Conservation (phyloP, 768 basidiomycete genomes). For the Exsudoporus frostii region DNA sequence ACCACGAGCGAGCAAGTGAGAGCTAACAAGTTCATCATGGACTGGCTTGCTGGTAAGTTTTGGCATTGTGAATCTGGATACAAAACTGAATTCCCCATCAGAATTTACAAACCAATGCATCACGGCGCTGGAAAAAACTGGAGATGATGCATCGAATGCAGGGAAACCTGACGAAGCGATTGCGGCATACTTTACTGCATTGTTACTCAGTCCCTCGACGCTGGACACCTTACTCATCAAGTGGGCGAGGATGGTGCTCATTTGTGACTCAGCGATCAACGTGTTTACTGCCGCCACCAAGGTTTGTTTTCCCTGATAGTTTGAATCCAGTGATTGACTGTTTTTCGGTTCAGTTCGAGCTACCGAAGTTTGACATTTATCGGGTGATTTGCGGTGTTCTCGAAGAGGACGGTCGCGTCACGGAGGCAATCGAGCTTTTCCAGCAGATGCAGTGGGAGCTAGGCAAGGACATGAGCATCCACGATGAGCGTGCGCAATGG, state of each 20-base stretch:
- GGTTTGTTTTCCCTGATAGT: not conserved
- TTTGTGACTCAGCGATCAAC: not conserved
- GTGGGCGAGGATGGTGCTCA: not conserved
- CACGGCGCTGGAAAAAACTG: not conserved
- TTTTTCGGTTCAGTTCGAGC: not conserved
- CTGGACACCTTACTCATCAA: not conserved
- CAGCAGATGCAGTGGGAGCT: not conserved
- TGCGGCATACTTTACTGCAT: not conserved
- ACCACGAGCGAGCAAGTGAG: not conserved
- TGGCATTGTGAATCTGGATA: not conserved
- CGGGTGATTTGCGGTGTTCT: conserved; percentile 1
- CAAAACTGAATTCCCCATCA: not conserved
- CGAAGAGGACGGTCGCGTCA: not conserved
- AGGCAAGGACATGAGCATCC: not conserved
- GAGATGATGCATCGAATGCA: not conserved
- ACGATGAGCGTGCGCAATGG: not conserved
- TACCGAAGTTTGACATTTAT: not conserved
- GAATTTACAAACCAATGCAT: conserved; percentile 3
- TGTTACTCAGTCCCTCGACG: not conserved
- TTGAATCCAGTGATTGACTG: too few species aligned
- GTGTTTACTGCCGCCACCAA: too few species aligned
- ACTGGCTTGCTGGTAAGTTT: conserved; percentile 9
- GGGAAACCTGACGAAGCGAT: not conserved
- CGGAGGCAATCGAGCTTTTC: not conserved
- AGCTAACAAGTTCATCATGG: not conserved